phyloP scores from a whole-genome alignment of 306 rosid genomes.

The Lagenaria siceraria region DNA sequence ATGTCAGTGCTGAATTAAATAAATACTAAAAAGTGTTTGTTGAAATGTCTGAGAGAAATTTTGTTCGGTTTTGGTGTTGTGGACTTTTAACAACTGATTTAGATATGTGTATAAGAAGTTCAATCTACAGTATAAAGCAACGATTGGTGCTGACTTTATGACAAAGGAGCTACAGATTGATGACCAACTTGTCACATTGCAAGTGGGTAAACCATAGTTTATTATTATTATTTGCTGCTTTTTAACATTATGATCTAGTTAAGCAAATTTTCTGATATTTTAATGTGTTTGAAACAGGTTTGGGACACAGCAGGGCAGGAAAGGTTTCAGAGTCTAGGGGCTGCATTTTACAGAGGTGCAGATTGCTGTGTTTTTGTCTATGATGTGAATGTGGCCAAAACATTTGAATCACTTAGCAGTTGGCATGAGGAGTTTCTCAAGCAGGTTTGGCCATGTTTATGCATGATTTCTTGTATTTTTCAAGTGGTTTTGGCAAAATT shows the following conservation, averaged over 20 bases:
- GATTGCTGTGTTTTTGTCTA: conserved; percentile 89
- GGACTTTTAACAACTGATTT: neutral
- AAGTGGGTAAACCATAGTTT: conserved; percentile 27
- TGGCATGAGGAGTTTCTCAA: conserved; percentile 84
- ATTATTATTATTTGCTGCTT: neutral
- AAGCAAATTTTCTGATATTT: neutral
- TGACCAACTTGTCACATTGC: conserved; percentile 66
- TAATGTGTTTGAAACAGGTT: conserved; percentile 29
- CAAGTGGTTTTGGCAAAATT: neutral
- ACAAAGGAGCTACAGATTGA: conserved; percentile 80
- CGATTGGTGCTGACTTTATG: conserved; percentile 94
- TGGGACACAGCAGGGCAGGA: conserved; percentile 99
- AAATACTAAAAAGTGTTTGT: neutral
- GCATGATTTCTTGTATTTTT: neutral
- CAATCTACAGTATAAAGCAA: conserved; percentile 66
- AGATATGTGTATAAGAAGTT: conserved; percentile 73
- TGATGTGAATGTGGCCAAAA: conserved; percentile 50
- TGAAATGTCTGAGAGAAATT: neutral
- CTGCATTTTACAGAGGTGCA: conserved; percentile 84
- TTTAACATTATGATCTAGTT: neutral
- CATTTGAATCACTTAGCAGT: conserved; percentile 63
- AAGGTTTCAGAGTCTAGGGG: conserved; percentile 73
- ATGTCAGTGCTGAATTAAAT: neutral
- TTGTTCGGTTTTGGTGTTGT: neutral
- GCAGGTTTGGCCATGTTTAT: conserved; percentile 36